Evolutionary conservation across 2,329 filamentous ascomycete species (phyloP).

Genomic region (Pseudogymnoascus sp.): DNA sequence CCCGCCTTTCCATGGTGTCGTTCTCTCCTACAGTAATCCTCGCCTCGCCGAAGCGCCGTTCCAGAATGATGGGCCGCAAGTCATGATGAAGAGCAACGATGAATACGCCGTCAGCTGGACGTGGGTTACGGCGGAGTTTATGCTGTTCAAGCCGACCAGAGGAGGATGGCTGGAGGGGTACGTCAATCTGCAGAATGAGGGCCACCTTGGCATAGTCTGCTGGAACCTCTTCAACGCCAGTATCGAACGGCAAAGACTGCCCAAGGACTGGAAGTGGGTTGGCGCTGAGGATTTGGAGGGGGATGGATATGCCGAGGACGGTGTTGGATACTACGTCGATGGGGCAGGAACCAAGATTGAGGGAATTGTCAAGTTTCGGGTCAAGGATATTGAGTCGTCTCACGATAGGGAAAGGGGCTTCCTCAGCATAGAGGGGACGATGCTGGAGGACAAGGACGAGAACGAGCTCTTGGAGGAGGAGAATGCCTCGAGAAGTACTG

Average conservation of each 20-base stretch:
- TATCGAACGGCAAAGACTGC: constrained; percentile 70
- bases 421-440: constrained; percentile 80
- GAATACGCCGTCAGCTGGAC: constrained; percentile 83
- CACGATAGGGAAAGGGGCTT: constrained; percentile 70
- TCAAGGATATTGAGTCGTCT: constrained; percentile 78
- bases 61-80: constrained; percentile 39
- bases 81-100: constrained; percentile 50
- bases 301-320: constrained; percentile 43
- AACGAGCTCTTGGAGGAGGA: constrained; percentile 49
- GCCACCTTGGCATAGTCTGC: constrained; percentile 81
- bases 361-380: constrained; percentile 66
- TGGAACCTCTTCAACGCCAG: constrained; percentile 90
- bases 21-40: constrained; percentile 66
- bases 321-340: constrained; percentile 69
- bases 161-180: constrained; percentile 72
- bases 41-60: constrained; percentile 55
- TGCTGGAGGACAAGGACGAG: constrained; percentile 65
- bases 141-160: constrained; percentile 70
- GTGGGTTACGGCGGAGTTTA: constrained; percentile 82
- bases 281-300: constrained; percentile 35
- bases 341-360: constrained; percentile 60
- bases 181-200: constrained; percentile 80
- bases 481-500: constrained; percentile 30
- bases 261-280: constrained; percentile 73
- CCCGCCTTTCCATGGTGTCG: constrained; percentile 62